Evolutionary conservation across 768 basidiomycete genomes (phyloP), one percentile per base, ranked within the genome.

Genomic region (Strobilomyces echinocephalus): DNA sequence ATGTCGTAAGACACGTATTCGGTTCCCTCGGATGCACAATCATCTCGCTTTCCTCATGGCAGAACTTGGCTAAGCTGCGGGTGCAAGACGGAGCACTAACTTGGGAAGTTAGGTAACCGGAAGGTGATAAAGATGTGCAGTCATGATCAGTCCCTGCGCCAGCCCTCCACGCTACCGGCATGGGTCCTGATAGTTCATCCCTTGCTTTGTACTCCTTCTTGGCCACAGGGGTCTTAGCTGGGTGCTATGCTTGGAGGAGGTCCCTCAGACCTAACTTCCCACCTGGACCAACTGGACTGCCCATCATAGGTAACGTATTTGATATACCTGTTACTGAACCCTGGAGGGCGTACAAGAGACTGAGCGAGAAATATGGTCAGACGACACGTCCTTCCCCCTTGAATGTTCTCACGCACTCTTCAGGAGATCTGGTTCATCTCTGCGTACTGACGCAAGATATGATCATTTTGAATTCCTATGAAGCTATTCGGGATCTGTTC

Each of bases 401-500:
- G 5, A 9, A 21, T 43, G 40, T 5, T 15, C 40, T 54, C 21
- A 53, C 15, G 1, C n/a, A 8, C 33, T 46, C 35, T 8, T 14
- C 8, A 56, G 55, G 55, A 26, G 55, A 56, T 39, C 28, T 55
- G 2, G 20, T 53, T 26, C 46, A 54, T 39, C 34, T 56, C 46
- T 52, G 55, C 11, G 40, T 55, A 9, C 18, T 56, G 15, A 55
- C 55, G 6, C 55, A 56, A 45, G 53, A 56, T 30, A 3, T 49
- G 18, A 56, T 55, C 16, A 28, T 55, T 16, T 18, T 56, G 53
- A 54, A 54, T 40, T 56, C 55, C n/a, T 34, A 54, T 14, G 55
- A 54, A 48, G 47, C 20, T 5, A 45, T 55, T 21, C 54, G 20
- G 21, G 55, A 56, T 35, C 2, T 56, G 26, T 30, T 56, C 0